These are phyloP conservation scores for Microbotryum silenes-acaulis DNA, from an alignment of 1,284 basidiomycete species.

Conservation along the genomic window DNA sequence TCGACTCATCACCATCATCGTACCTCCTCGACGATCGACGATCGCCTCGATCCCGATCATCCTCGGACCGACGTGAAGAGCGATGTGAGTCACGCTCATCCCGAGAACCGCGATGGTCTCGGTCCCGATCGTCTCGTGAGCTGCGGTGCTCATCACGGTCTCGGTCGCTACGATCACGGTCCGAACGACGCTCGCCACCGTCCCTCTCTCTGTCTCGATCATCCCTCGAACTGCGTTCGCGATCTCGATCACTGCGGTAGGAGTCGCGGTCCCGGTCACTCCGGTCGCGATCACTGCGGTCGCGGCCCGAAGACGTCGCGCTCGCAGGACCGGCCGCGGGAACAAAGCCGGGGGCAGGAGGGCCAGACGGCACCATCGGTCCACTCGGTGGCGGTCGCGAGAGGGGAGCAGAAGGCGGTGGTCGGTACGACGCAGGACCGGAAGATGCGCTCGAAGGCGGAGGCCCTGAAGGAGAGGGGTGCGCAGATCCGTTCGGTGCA, in stretches of 20 bases:
- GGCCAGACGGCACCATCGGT: background rate
- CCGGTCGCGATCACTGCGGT: constrained; percentile 4
- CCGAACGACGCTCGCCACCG: constrained; percentile 3
- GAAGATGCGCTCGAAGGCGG: constrained; percentile 3
- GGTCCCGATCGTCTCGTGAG: constrained; percentile 15
- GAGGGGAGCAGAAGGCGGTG: constrained; percentile 24
- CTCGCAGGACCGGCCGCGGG: background rate
- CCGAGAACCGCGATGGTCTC: background rate
- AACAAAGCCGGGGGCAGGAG: constrained; percentile 1
- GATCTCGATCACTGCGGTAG: background rate
- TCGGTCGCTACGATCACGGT: constrained; percentile 2
- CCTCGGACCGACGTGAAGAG: constrained; percentile 4
- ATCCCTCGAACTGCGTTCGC: constrained; percentile 8
- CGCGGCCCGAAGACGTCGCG: constrained; percentile 1
- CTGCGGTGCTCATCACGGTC: background rate
- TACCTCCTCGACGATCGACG: background rate
- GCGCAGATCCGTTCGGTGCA: background rate
- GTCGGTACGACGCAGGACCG: constrained; percentile 5
- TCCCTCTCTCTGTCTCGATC: constrained; percentile 5
- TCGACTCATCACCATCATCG: background rate
- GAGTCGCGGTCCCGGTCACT: constrained; percentile 2
- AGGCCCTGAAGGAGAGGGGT: background rate
- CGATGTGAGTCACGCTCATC: background rate
- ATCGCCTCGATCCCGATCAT: constrained; percentile 1
- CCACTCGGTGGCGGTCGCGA: background rate